A percentile compares a stretch with the other conserved stretches of the same genome.
Evolutionary conservation across 352 stramenopile species (phyloP).

Genomic region (Phytophthora vignae): DNA sequence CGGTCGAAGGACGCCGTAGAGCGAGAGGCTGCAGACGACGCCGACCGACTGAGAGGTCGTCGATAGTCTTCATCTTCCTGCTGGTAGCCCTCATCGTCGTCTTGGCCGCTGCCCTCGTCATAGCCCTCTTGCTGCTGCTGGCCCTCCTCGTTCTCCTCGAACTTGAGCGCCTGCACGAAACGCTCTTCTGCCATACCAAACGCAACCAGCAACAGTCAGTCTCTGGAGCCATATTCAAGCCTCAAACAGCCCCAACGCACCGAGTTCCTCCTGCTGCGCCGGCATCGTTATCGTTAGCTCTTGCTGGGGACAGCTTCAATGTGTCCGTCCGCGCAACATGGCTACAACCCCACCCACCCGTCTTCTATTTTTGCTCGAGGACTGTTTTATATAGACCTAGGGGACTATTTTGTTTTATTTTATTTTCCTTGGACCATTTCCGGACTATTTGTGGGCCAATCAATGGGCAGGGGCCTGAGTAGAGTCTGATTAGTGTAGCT

Average conservation of each 20-base stretch:
- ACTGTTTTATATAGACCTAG: too few relatives aligned
- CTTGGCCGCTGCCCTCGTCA: slow-evolving; percentile 1
- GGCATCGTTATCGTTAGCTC: slow-evolving; percentile 33
- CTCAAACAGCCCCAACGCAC: slow-evolving; percentile 18
- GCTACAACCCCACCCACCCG: slow-evolving; percentile 20
- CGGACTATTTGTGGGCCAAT: too few relatives aligned
- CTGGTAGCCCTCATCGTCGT: slow-evolving; percentile 14
- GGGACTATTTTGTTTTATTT: too few relatives aligned
- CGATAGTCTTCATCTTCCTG: slow-evolving; percentile 5
- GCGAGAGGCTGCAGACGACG: slow-evolving; percentile 26
- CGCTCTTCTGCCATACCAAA: slow-evolving; percentile 41
- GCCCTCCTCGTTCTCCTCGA: slow-evolving; percentile 34
- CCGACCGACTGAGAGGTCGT: slow-evolving; percentile 30
- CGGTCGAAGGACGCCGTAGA: slow-evolving; percentile 35
- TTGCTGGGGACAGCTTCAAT: slow-evolving; percentile 12
- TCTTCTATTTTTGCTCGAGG: slow-evolving; percentile 19
- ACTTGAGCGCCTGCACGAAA: slow-evolving; percentile 47
- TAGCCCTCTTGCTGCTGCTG: slow-evolving; percentile 32
- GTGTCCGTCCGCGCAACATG: slow-evolving; percentile 8
- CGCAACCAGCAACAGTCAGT: background rate
- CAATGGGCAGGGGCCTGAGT: too few relatives aligned
- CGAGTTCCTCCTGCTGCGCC: slow-evolving; percentile 51
- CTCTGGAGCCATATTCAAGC: background rate
- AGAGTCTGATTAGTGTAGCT: too few relatives aligned
- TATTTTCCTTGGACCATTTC: too few relatives aligned